phyloP scores from a whole-genome alignment of 371 early-diverging fungal genomes.

The Enteropsectra breve region DNA sequence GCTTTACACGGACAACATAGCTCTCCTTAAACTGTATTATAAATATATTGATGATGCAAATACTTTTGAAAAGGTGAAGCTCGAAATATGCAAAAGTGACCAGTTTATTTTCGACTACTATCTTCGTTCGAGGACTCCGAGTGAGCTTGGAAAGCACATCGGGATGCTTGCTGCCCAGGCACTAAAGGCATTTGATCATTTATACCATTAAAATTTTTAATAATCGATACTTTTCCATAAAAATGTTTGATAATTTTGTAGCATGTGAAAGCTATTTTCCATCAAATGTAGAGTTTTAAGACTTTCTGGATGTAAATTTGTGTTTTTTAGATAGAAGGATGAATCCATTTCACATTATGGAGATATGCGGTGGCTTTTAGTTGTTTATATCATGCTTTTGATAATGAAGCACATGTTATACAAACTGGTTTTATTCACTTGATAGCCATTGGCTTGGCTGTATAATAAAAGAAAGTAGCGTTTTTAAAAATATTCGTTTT shows the following conservation, averaged over 20 bases:
- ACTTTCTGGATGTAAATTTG: too few relatives aligned
- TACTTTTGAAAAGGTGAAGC: constrained; percentile 46
- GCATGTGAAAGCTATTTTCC: not conserved
- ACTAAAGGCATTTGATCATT: constrained; percentile 29
- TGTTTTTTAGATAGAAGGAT: too few relatives aligned
- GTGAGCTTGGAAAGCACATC: constrained; percentile 49
- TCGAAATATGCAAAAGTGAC: constrained; percentile 20
- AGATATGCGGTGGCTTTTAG: not conserved
- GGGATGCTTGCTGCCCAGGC: constrained; percentile 33
- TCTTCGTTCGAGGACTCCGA: constrained; percentile 33
- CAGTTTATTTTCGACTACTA: constrained; percentile 50
- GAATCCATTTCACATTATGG: too few relatives aligned
- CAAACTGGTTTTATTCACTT: too few relatives aligned
- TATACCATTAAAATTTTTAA: not conserved
- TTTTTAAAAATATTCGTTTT: too few relatives aligned
- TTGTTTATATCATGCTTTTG: too few relatives aligned
- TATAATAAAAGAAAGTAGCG: too few relatives aligned
- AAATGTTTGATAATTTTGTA: not conserved
- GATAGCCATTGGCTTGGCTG: too few relatives aligned
- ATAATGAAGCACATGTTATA: too few relatives aligned
- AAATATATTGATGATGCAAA: constrained; percentile 37
- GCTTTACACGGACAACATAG: constrained; percentile 33
- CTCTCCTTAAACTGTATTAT: constrained; percentile 35
- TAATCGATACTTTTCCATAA: too few relatives aligned
- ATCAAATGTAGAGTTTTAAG: too few relatives aligned